Evolutionary conservation across 2,329 filamentous ascomycete genomes (phyloP).

Genomic region (Lecanicillium sp.): DNA sequence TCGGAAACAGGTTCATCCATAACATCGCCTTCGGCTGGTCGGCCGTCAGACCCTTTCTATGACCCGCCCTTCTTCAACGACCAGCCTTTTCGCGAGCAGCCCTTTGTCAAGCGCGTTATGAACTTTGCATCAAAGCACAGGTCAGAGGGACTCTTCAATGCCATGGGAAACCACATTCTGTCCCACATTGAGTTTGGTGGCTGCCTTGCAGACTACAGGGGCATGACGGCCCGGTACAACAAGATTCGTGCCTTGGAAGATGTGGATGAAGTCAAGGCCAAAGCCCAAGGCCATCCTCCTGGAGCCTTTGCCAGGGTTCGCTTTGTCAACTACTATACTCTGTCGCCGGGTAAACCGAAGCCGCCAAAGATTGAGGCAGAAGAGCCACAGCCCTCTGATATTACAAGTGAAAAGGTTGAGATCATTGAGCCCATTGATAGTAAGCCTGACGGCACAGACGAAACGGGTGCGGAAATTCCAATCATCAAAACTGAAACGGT

Average conservation of each 20-base stretch:
- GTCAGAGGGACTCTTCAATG: slow-evolving; percentile 58
- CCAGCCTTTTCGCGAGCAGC: slow-evolving; percentile 57
- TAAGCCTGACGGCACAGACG: no score
- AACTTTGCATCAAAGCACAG: slow-evolving; percentile 80
- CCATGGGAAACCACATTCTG: slow-evolving; percentile 64
- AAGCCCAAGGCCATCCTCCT: slow-evolving; percentile 11
- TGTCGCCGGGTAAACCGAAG: slow-evolving; percentile 68
- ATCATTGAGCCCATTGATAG: neutral
- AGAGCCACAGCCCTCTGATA: neutral
- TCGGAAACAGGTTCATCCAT: slow-evolving; percentile 3
- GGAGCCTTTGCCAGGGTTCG: slow-evolving; percentile 48
- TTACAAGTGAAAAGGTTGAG: slow-evolving; percentile 13
- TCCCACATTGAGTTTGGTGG: slow-evolving; percentile 80
- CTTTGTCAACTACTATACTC: slow-evolving; percentile 86
- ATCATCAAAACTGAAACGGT: no score
- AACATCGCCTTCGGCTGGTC: slow-evolving; percentile 10
- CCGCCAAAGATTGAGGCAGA: slow-evolving; percentile 1
- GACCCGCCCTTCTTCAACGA: slow-evolving; percentile 74
- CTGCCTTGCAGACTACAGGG: slow-evolving; percentile 68
- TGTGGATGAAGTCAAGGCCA: slow-evolving; percentile 44
- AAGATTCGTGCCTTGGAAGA: slow-evolving; percentile 65
- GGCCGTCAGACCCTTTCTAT: slow-evolving; percentile 53
- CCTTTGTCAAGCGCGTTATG: slow-evolving; percentile 58
- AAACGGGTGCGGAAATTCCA: no score
- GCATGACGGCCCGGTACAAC: slow-evolving; percentile 62